Evolutionary conservation across 768 basidiomycete species (phyloP).

Genomic region (Macrolepiota fuliginosa): DNA sequence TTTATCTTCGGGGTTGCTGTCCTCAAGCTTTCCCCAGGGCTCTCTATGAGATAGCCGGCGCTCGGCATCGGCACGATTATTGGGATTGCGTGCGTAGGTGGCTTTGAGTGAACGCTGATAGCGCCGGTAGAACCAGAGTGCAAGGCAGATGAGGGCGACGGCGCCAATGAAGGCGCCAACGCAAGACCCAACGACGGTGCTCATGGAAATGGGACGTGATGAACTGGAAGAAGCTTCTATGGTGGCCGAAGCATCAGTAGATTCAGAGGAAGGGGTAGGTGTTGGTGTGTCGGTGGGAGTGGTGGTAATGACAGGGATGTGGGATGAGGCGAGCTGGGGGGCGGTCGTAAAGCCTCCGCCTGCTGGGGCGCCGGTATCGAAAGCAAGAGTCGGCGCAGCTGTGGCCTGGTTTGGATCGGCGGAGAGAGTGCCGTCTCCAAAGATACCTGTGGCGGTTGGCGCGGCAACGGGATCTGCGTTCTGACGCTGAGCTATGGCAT

Average conservation of each 20-base stretch:
- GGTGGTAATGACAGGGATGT: conserved; percentile 4
- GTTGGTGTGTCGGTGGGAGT: conserved; percentile 4
- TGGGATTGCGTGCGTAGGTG: conserved; percentile 27
- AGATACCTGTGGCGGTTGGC: conserved; percentile 15
- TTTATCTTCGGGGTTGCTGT: conserved; percentile 37
- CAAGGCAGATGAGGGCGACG: conserved; percentile 47
- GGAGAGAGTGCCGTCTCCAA: conserved; percentile 15
- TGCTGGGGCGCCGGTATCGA: background rate
- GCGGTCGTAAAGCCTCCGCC: background rate
- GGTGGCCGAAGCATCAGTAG: conserved; percentile 8
- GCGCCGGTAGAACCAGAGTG: conserved; percentile 53
- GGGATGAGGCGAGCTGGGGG: background rate
- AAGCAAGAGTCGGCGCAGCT: background rate
- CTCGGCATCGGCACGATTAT: conserved; percentile 42
- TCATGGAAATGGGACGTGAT: conserved; percentile 35
- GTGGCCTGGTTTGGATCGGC: conserved; percentile 3
- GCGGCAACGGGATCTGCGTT: conserved; percentile 17
- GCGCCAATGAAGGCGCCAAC: conserved; percentile 59
- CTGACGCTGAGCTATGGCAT: conserved; percentile 1
- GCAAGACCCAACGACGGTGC: conserved; percentile 62
- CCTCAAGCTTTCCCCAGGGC: conserved; percentile 58
- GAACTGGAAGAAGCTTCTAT: conserved; percentile 14
- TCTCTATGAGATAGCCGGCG: conserved; percentile 45
- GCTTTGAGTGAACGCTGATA: conserved; percentile 41
- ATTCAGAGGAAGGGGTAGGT: conserved; percentile 4